A percentile compares a stretch with the other conserved stretches of the same genome.
phyloP scores from a whole-genome alignment of 1,284 basidiomycete genomes.

The Puccinia novopanici region DNA sequence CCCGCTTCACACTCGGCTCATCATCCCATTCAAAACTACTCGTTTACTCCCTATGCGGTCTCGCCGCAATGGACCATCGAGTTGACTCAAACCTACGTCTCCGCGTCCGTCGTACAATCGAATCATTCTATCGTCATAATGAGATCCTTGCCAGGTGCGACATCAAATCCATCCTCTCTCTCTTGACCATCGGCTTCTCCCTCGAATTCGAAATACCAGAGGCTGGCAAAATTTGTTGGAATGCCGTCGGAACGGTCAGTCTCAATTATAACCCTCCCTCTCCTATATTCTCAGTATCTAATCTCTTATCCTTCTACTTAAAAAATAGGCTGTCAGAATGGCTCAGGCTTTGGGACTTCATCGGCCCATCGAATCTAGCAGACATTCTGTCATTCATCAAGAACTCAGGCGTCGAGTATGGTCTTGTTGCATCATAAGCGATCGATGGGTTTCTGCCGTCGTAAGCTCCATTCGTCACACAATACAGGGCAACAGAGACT shows the following conservation, averaged over 20 bases:
- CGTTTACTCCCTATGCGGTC: constrained; percentile 14
- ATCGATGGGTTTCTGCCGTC: constrained; percentile 66
- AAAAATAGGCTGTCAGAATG: constrained; percentile 57
- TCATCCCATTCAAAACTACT: constrained; percentile 12
- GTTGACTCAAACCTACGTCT: background rate
- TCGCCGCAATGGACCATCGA: constrained; percentile 18
- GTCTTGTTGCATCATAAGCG: constrained; percentile 85
- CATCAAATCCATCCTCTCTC: constrained; percentile 16
- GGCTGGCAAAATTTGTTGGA: constrained; percentile 19
- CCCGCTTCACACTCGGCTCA: constrained; percentile 11
- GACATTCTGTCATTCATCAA: constrained; percentile 61
- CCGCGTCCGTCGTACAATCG: background rate
- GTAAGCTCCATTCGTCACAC: constrained; percentile 62
- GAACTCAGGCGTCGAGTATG: constrained; percentile 82
- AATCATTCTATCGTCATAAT: constrained; percentile 15
- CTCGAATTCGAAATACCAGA: constrained; percentile 38
- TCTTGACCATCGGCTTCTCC: constrained; percentile 12
- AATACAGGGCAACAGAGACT: background rate
- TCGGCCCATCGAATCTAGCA: constrained; percentile 60
- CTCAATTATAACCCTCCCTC: background rate
- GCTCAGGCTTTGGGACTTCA: constrained; percentile 91
- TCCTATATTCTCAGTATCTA: background rate
- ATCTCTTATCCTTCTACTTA: background rate
- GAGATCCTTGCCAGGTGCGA: constrained; percentile 30
- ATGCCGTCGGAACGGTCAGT: constrained; percentile 29